Base-by-base conservation (phyloP, 192 early-diverging fungal species). In the Coemansia sp. region DNA sequence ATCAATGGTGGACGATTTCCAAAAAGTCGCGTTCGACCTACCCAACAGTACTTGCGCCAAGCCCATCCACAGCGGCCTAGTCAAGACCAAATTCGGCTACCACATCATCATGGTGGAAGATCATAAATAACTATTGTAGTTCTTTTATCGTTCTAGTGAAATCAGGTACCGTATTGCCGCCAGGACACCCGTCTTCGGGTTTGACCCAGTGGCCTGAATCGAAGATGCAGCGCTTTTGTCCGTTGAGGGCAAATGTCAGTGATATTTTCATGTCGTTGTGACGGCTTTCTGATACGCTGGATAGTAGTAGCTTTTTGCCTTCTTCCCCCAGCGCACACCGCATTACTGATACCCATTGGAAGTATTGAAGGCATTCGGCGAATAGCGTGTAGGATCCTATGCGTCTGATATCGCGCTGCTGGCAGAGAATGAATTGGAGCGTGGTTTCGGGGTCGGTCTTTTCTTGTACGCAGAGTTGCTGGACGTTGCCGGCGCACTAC, bases 51-150 rank as follows among this genome's bases (percentile, higher is more conserved):
- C 86, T 3, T 82, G 58, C 65, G 76, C 81, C 26, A 83, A 78
- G 36, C 92, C 92, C 9, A 69, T 86, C 6, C 89, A 88, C 69
- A 93, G 90, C 5, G 73, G 90, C 14, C 87, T 88, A 37, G 81
- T 90, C 59, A 91, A 89, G 70, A 91, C 88, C 37, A 73, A 79
- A 41, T 84, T 85, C 66, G 92, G 92, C 7, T 94, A 92, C 79
- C 92, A 94, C 66, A 88, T 94, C 58, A 92, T 94, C 45, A 92
- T 94, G 92, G 91, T 94, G 1, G 92, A 89, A 31, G 76, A 71
- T 16, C 79, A 86, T 39, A 83, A 86, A 56, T 87, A 65, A 34
- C 34, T 47, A 45, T 26, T 5, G 36, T 8, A 72, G 39, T 13
- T 65, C 31, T 25, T 47, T 41, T 16, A 82, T 73, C 3, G 69